Base-by-base conservation (phyloP, 2,329 filamentous ascomycete species). In the Diaporthe australafricana region DNA sequence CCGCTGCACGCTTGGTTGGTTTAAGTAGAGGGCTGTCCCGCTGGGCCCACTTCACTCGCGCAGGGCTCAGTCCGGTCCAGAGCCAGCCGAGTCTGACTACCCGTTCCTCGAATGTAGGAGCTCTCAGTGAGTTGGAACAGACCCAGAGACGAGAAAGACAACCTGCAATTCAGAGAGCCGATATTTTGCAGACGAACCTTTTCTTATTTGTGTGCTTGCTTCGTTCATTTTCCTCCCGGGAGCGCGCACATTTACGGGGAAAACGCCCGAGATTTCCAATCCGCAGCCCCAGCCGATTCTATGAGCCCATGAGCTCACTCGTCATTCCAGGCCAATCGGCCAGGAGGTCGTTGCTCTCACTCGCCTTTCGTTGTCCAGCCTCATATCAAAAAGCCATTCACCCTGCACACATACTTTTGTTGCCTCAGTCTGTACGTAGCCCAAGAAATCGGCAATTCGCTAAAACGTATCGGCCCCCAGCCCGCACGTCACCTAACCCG, bases 241-340 rank as follows among this genome's bases (percentile, higher is more conserved):
- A 2, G n/a, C 22, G 14, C 20, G 1, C 22, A 8, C 32, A 38
- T 38, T 35, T 9, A 38, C 30, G n/a, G 50, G 20, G 12, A 17
- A 3, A 20, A 38, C 14, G 12, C 14, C 12, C 17, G 17, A 25
- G 1, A 48, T 14, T 20, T 32, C 27, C 40, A n/a, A 47, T 3
- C 8, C 17, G 1, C 16, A 3, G 25, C n/a, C 35, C 22, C 16
- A 22, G 27, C 52, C 30, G 16, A 14, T 25, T 35, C 22, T 14
- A 32, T 70, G 35, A 40, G 7, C 60, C 22, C 52, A 73, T 73
- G 72, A 70, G 70, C 72, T 67, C 72, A 53, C 47, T 73, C 53
- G 16, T 66, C 65, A 40, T 52, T 20, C 27, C 67, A 50, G 70
- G 72, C 50, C 70, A 42, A 53, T n/a, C 53, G 67, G 70, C 70